Evolutionary conservation across 1,139 yeast species (phyloP).

Genomic region (Zhuliangozyma parablackwelliae): DNA sequence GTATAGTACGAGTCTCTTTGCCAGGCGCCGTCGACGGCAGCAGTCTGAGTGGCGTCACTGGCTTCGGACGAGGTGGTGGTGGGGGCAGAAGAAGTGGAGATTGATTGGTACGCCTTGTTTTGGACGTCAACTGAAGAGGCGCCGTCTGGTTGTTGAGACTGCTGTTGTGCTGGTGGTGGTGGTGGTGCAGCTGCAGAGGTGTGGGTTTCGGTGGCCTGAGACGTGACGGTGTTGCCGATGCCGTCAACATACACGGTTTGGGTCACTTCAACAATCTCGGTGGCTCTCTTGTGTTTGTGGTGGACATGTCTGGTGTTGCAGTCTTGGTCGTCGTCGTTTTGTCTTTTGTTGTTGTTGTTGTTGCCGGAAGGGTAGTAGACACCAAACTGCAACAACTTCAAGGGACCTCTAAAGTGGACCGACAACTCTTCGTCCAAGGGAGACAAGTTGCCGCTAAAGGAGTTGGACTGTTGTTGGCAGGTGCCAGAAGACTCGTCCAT

Average conservation of each 20-base stretch:
- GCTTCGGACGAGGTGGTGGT: conserved; percentile 24
- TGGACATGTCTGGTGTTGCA: conserved; percentile 45
- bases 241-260: conserved; percentile 65
- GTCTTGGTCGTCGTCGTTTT: conserved; percentile 25
- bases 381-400: conserved; percentile 58
- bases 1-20: conserved; percentile 68
- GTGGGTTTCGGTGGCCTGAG: conserved; percentile 24
- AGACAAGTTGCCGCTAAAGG: conserved; percentile 59
- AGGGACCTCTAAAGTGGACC: conserved; percentile 81
- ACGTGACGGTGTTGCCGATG: conserved; percentile 47
- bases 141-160: background rate
- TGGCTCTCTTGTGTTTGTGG: conserved; percentile 63
- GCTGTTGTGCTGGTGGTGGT: conserved; percentile 26
- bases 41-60: conserved; percentile 26
- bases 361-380: conserved; percentile 48
- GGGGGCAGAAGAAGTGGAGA: conserved; percentile 19
- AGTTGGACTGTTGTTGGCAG: conserved; percentile 49
- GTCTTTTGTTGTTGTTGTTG: conserved; percentile 28
- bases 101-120: conserved; percentile 13
- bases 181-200: conserved; percentile 15
- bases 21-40: conserved; percentile 57
- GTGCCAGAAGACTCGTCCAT: conserved; percentile 43
- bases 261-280: conserved; percentile 65
- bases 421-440: conserved; percentile 69
- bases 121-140: conserved; percentile 4